Base-by-base conservation (phyloP, 345 rosid genomes). In the Populus pruinosa region DNA sequence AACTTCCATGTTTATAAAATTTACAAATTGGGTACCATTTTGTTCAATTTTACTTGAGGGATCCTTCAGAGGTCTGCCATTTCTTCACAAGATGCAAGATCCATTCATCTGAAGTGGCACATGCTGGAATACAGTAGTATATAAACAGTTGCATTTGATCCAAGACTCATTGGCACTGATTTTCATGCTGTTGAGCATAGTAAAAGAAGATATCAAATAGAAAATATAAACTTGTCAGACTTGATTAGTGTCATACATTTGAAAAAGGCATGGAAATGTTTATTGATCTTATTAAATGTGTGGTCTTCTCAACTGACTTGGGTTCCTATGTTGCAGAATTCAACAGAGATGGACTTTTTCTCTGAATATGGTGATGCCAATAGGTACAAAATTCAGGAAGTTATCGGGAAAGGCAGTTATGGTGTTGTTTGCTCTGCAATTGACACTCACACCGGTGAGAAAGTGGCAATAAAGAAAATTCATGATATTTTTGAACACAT, bases 391-490 rank as follows among this genome's bases (percentile, higher is more conserved):
- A 90, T 94, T 65, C 94, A 89, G 85, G 98, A 94, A 89, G 93
- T 93, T 25, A 89, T 93, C 17, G 98, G 98, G 55, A 94, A 94
- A 87, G 98, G 98, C 4, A 94, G 97, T 74, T 94, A 93, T 70
- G 98, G 97, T 67, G 93, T 94, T 80, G 98, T 94, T 74, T 90
- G 97, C 84, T 94, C 98, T 17, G 97, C 98, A 7, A 86, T 90
- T 38, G 98, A 94, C 82, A 90, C 94, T 33, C 92, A 88, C 73
- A 93, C 93, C 1, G 91, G 92, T 49, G 91, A 93, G 78, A 94
- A 91, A 77, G 98, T 94, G 43, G 97, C 98, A 5, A 92, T 94
- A 79, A 94, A 94, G 85, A 94, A 94, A 55, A 94, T 94, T 63
- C 93, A 94, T 67, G 95, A 90, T 80, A 91, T 94, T 69, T 94